Evolutionary conservation across 163 green algal species (phyloP).

Genomic region (Chloroidium sp.): DNA sequence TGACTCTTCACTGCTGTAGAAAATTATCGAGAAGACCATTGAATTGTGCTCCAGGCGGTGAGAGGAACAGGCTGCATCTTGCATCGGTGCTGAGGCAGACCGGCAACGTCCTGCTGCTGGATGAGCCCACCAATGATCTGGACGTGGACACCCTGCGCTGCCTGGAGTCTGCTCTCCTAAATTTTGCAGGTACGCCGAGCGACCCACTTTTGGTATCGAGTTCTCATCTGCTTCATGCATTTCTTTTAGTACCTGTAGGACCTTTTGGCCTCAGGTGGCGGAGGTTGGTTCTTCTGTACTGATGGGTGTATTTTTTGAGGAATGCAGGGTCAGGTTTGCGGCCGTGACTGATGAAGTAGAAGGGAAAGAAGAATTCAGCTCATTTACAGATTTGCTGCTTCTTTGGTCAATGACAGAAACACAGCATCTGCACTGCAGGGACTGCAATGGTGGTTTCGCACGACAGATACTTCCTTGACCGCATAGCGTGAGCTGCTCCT

Average conservation of each 20-base stretch:
- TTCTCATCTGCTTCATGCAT: no score
- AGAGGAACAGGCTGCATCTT: constrained; percentile 79
- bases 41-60: constrained; percentile 37
- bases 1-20: no score
- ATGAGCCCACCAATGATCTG: constrained; percentile 8
- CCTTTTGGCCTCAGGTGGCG: neutral
- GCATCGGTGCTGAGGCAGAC: constrained; percentile 61
- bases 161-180: constrained; percentile 63
- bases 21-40: no score
- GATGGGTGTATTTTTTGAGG: no score
- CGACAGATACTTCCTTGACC: constrained; percentile 82
- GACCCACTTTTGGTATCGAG: neutral
- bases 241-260: no score
- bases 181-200: constrained; percentile 27
- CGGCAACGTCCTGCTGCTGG: constrained; percentile 79
- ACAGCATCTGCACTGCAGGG: constrained; percentile 18
- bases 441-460: constrained; percentile 69
- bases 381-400: no score
- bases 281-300: neutral
- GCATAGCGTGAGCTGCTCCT: constrained; percentile 30
- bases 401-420: neutral
- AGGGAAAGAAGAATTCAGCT: no score
- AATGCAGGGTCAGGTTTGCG: no score
- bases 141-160: constrained; percentile 68
- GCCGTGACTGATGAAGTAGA: no score